Percentiles rank a stretch among this genome's conserved stretches.
Conservation (phyloP, 371 early-diverging fungal genomes). For the Actinomortierella wolfii region DNA sequence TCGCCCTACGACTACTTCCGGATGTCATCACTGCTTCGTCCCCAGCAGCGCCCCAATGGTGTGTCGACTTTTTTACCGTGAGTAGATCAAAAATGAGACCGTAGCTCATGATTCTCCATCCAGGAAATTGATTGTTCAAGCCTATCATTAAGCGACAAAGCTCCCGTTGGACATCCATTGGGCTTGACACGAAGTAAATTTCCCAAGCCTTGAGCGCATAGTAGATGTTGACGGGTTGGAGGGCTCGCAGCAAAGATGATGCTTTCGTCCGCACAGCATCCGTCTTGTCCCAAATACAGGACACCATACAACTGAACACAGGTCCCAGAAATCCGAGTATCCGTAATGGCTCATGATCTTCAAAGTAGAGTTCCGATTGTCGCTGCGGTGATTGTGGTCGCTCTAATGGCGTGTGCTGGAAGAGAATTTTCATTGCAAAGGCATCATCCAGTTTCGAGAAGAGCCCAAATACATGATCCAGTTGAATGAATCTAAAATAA, state of each 20-base stretch:
- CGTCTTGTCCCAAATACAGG: constrained; percentile 45
- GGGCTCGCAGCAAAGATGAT: constrained; percentile 22
- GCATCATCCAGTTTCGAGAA: constrained; percentile 44
- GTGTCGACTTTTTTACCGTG: constrained; percentile 2
- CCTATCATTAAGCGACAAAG: constrained; percentile 32
- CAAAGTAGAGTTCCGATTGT: too few species aligned
- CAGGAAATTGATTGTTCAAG: constrained; percentile 38
- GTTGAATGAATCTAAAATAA: constrained; percentile 11
- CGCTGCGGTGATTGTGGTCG: too few species aligned
- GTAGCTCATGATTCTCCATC: constrained; percentile 45
- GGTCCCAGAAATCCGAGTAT: constrained; percentile 32
- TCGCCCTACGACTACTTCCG: too few species aligned
- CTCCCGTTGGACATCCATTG: constrained; percentile 21
- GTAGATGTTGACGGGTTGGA: constrained; percentile 35
- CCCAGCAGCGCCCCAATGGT: too few species aligned
- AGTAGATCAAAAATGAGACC: constrained; percentile 24
- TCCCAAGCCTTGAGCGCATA: constrained; percentile 46
- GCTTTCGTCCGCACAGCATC: constrained; percentile 44
- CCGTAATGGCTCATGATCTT: too few species aligned
- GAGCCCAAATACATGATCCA: constrained; percentile 35
- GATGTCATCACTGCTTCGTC: too few species aligned
- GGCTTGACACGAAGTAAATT: constrained; percentile 27
- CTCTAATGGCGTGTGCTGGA: constrained; percentile 5
- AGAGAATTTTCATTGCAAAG: constrained; percentile 22
- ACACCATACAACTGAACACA: constrained; percentile 34